A percentile compares a stretch with the other conserved stretches of the same genome.
Evolutionary conservation across 306 rosid genomes (phyloP).

Genomic region (Parietaria judaica): DNA sequence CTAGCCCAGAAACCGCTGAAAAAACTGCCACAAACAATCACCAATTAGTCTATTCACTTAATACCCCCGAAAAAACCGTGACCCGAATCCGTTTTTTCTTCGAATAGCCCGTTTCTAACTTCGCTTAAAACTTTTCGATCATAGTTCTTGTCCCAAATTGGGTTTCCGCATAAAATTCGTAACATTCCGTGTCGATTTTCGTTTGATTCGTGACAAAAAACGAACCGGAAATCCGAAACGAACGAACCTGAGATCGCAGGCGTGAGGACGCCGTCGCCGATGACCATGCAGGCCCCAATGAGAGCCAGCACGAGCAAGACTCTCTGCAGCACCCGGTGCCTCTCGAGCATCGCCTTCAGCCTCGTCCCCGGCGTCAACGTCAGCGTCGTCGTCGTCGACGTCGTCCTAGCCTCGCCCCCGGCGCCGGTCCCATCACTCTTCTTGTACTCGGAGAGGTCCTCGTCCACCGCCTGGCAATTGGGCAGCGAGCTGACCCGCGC

Average conservation of each 20-base stretch:
- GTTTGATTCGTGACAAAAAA: too few relatives aligned
- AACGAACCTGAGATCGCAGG: conserved; percentile 82
- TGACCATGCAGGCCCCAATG: conserved; percentile 95
- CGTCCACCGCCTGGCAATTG: conserved; percentile 61
- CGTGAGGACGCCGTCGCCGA: conserved; percentile 91
- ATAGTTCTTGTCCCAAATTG: too few relatives aligned
- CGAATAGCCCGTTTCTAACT: too few relatives aligned
- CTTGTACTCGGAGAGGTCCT: conserved; percentile 62
- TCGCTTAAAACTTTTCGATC: too few relatives aligned
- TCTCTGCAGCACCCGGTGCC: conserved; percentile 57
- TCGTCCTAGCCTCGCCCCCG: too few relatives aligned
- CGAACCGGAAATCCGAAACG: neutral
- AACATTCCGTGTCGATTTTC: too few relatives aligned
- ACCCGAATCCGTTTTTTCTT: too few relatives aligned
- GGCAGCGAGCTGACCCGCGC: conserved; percentile 69
- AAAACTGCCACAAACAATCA: conserved; percentile 49
- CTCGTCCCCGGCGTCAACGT: conserved; percentile 20
- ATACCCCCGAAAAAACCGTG: conserved; percentile 11
- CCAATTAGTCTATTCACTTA: conserved; percentile 21
- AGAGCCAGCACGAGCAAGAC: conserved; percentile 76
- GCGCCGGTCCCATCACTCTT: conserved; percentile 9
- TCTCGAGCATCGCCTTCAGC: conserved; percentile 56
- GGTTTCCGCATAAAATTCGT: too few relatives aligned
- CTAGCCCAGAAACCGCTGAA: conserved; percentile 96
- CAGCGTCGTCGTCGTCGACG: conserved; percentile 10